Evolutionary conservation across 495 filamentous ascomycete species (phyloP).

Genomic region (Opeltia flavorubescens): DNA sequence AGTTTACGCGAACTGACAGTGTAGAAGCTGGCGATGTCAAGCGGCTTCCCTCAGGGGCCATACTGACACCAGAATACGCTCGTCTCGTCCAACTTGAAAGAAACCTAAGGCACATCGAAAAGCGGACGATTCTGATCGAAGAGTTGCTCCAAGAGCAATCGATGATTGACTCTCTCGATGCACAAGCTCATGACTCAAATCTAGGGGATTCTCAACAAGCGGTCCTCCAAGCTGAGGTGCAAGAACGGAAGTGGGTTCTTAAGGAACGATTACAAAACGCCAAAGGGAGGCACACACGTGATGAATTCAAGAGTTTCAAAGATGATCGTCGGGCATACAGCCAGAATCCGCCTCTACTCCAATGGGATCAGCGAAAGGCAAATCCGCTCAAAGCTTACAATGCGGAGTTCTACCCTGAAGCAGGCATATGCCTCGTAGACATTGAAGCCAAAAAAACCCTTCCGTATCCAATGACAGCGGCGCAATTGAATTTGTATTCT

Average conservation of each 20-base stretch:
- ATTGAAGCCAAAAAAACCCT: constrained; percentile 22
- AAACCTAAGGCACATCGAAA: constrained; percentile 16
- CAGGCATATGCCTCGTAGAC: constrained; percentile 25
- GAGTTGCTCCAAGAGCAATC: constrained; percentile 14
- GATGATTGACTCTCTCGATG: constrained; percentile 9
- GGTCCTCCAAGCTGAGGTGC: constrained; percentile 6
- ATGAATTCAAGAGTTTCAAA: constrained; percentile 1
- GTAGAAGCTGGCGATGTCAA: not conserved
- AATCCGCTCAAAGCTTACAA: constrained; percentile 36
- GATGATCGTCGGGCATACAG: constrained; percentile 15
- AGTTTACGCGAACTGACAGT: constrained; percentile 7
- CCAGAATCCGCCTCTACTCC: constrained; percentile 32
- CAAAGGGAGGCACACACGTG: not conserved
- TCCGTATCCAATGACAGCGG: constrained; percentile 16
- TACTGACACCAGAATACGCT: constrained; percentile 4
- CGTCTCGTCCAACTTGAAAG: constrained; percentile 12
- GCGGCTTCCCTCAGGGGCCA: constrained; percentile 11
- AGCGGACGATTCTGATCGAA: constrained; percentile 13
- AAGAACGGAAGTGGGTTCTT: not conserved
- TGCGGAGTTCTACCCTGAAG: constrained; percentile 43
- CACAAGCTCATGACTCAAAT: constrained; percentile 7
- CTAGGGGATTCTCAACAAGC: constrained; percentile 2
- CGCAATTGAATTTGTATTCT: constrained; percentile 5
- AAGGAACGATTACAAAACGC: constrained; percentile 4
- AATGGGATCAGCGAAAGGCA: constrained; percentile 50